Evolutionary conservation across 352 stramenopile species (phyloP).

Genomic region (Blastocystis sp.): DNA sequence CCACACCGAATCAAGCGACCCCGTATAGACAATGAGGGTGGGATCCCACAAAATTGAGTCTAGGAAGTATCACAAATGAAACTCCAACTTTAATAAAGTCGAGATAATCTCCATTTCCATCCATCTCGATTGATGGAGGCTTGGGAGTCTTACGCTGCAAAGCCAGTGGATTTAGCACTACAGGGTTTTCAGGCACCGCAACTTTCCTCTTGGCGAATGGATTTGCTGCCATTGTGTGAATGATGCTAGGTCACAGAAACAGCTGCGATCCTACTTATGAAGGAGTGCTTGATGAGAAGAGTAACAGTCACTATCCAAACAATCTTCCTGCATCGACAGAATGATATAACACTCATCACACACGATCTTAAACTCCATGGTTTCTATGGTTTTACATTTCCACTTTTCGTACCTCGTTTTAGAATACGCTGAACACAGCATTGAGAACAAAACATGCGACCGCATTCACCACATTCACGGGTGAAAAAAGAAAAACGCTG

Average conservation of each 20-base stretch:
- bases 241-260: neutral
- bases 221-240: neutral
- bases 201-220: neutral
- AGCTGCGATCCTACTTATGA: neutral
- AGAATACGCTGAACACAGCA: neutral
- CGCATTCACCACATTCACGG: neutral
- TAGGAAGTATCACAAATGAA: neutral
- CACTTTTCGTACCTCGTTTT: neutral
- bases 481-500: neutral
- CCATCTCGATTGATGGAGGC: neutral
- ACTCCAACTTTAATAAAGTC: neutral
- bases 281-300: constrained; percentile 4
- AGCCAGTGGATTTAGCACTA: neutral
- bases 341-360: constrained; percentile 43
- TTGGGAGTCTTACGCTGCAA: neutral
- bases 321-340: neutral
- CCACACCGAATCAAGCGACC: neutral
- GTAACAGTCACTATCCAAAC: neutral
- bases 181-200: neutral
- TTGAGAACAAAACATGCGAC: neutral
- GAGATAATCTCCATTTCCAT: neutral
- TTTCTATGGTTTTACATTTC: neutral
- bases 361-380: neutral
- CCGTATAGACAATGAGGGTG: neutral
- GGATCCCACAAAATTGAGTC: neutral